phyloP scores from a whole-genome alignment of 192 early-diverging fungal genomes.

The Gonapodya sp. region DNA sequence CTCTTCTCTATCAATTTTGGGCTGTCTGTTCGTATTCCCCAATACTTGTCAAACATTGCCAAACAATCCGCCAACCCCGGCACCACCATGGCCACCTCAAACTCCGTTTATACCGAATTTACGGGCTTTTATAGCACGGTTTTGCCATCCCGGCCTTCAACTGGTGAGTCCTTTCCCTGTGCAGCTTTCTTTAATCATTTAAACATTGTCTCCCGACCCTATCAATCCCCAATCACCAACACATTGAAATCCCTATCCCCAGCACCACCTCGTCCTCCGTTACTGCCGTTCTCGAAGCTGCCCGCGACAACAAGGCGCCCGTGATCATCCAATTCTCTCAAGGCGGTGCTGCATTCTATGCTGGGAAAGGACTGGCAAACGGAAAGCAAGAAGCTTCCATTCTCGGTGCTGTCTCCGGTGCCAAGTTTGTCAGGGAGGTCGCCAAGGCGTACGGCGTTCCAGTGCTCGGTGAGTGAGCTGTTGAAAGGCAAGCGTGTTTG shows the following conservation, averaged over 20 bases:
- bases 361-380: conserved; percentile 88
- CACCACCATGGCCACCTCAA: background rate
- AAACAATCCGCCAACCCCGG: background rate
- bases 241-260: too few relatives aligned
- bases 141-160: conserved; percentile 97
- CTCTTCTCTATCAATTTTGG: too few relatives aligned
- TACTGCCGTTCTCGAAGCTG: conserved; percentile 90
- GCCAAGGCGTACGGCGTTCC: conserved; percentile 77
- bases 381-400: conserved; percentile 80
- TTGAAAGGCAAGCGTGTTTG: background rate
- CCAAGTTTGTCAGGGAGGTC: conserved; percentile 68
- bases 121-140: conserved; percentile 50
- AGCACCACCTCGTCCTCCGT: conserved; percentile 82
- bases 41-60: background rate
- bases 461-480: conserved; percentile 38
- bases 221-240: background rate
- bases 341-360: conserved; percentile 84
- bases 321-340: conserved; percentile 95
- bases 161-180: conserved; percentile 22
- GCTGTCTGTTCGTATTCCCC: too few relatives aligned
- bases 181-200: background rate
- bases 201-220: background rate
- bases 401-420: conserved; percentile 83
- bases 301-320: conserved; percentile 83
- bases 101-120: background rate